Base-by-base conservation (phyloP, 306 rosid genomes). In the Cucumis melo region DNA sequence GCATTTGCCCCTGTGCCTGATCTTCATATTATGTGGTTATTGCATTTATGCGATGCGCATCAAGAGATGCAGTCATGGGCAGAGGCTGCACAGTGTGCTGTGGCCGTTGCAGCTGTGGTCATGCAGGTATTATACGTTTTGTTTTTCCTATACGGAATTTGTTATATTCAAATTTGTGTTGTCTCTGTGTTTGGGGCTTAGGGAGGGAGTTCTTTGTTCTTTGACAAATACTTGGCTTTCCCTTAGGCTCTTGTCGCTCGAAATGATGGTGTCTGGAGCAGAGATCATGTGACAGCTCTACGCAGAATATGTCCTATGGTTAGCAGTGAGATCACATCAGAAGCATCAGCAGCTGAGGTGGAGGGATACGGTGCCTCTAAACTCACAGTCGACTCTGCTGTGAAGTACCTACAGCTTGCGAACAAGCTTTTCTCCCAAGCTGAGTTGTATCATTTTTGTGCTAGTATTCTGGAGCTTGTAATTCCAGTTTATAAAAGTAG, bases 41-140 rank as follows among this genome's bases (percentile, higher is more conserved):
- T 94, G 60, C 98, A 94, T 87, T 84, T 94, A 41, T 94, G 98
- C 82, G 98, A 94, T 83, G 98, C 98, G 1, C 98, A 94, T 80
- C 98, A 91, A 76, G 97, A 94, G 88, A 90, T 94, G 96, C 98
- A 91, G 81, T 94, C 98, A 23, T 91, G 97, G 97, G 98, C 97
- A 14, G 98, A 94, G 89, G 92, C 98, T 81, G 98, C 98, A 76
- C 98, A 94, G 83, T 94, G 98, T 84, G 95, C 98, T 32, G 98
- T 94, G 27, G 98, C 96, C 21, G 97, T 94, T 68, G 97, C 98
- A 61, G 97, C 97, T 78, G 96, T 94, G 84, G 97, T 94, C 59
- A 90, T 94, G 98, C 98, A 90, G 96, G 98, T 89, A 85, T 17
- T 53, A 27, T 16, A 36, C 57, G 73, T 42, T 81, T 74, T 11